Evolutionary conservation across 2,329 filamentous ascomycete species (phyloP).

Genomic region (Zymoseptoria crescenta): DNA sequence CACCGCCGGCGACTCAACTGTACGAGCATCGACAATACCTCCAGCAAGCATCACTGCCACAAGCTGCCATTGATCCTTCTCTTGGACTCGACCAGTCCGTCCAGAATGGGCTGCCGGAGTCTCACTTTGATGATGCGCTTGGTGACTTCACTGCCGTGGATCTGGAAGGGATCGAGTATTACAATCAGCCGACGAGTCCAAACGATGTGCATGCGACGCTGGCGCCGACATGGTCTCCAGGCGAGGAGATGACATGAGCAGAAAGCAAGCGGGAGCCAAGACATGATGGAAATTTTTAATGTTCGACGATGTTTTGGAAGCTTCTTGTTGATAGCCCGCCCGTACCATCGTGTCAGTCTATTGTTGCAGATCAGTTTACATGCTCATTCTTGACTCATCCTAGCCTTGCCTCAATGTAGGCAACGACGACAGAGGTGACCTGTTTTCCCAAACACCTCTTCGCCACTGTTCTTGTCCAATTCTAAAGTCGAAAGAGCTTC

Average conservation of each 20-base stretch:
- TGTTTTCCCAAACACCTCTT: neutral
- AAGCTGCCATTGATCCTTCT: constrained; percentile 25
- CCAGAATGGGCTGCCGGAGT: constrained; percentile 7
- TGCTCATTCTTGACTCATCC: neutral
- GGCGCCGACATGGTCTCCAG: constrained; percentile 20
- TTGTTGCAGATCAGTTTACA: neutral
- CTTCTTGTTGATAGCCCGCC: neutral
- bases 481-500: neutral
- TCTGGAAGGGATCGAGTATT: constrained; percentile 17
- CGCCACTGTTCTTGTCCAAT: neutral
- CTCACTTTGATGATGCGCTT: constrained; percentile 26
- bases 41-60: constrained; percentile 23
- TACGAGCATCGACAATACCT: constrained; percentile 28
- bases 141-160: constrained; percentile 11
- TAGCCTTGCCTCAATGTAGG: neutral
- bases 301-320: neutral
- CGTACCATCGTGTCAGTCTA: neutral
- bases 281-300: constrained; percentile 38
- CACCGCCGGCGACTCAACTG: constrained; percentile 16
- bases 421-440: neutral
- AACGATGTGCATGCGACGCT: constrained; percentile 18
- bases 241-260: constrained; percentile 21
- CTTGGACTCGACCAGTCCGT: neutral
- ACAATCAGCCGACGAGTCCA: constrained; percentile 19
- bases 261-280: neutral